phyloP scores from a whole-genome alignment of 768 basidiomycete genomes.

The Strobilomyces dryophilus region DNA sequence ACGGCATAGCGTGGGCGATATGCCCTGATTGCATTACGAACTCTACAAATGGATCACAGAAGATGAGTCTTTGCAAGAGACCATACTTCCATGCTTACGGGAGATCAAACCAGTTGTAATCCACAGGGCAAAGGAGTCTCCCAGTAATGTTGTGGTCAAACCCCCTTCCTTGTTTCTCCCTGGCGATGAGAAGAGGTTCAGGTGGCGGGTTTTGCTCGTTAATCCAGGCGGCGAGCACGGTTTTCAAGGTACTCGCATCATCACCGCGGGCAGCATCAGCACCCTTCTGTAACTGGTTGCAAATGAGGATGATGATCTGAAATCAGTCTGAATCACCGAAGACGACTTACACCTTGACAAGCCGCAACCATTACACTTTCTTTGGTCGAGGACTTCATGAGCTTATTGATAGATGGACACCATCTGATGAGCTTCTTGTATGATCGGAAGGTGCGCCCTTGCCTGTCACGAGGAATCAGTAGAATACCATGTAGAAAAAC shows the following conservation, averaged over 20 bases:
- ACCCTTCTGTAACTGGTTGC: conserved; percentile 13
- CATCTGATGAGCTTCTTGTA: conserved; percentile 8
- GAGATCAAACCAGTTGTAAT: background rate
- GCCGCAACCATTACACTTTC: background rate
- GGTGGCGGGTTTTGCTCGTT: background rate
- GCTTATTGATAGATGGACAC: background rate
- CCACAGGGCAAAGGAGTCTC: background rate
- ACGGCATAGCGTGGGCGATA: background rate
- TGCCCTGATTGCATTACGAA: background rate
- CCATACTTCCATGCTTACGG: background rate
- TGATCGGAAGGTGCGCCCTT: background rate
- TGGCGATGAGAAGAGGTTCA: background rate
- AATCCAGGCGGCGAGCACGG: conserved; percentile 1
- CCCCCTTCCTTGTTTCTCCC: background rate
- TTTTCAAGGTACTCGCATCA: conserved; percentile 9
- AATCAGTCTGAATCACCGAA: background rate
- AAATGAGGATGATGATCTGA: background rate
- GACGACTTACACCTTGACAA: conserved; percentile 7
- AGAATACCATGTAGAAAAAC: too few species aligned
- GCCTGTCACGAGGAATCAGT: background rate
- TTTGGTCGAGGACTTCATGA: background rate
- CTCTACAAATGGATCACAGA: background rate
- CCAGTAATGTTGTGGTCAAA: background rate
- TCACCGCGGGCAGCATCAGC: conserved; percentile 11
- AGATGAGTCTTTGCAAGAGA: background rate